phyloP scores from a whole-genome alignment of 257 asterid species.

The Echites panduratus region DNA sequence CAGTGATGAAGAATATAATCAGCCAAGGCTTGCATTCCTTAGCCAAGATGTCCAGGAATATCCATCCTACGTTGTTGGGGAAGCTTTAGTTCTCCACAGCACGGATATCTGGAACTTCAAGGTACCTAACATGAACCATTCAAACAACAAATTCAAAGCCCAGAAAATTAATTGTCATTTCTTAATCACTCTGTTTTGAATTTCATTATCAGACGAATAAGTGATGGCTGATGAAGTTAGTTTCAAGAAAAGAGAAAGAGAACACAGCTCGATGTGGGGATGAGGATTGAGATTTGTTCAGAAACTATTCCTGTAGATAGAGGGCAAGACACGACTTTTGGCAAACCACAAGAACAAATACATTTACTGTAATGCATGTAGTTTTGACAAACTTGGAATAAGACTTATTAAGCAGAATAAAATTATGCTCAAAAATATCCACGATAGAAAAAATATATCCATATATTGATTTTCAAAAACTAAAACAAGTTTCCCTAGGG shows the following conservation, averaged over 20 bases:
- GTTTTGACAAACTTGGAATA: background rate
- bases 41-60: constrained; percentile 7
- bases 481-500: background rate
- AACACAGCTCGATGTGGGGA: background rate
- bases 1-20: constrained; percentile 15
- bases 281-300: background rate
- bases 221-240: background rate
- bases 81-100: constrained; percentile 10
- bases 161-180: background rate
- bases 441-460: background rate
- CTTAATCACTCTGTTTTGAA: background rate
- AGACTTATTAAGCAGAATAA: background rate
- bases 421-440: too few relatives aligned
- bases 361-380: background rate
- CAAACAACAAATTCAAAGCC: background rate
- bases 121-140: constrained; percentile 2
- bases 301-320: too few relatives aligned
- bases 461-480: background rate
- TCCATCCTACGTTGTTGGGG: constrained; percentile 21
- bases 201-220: background rate
- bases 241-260: background rate
- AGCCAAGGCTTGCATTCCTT: constrained; percentile 25
- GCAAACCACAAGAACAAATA: background rate
- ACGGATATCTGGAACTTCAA: background rate
- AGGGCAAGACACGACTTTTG: too few relatives aligned